A percentile compares a stretch with the other conserved stretches of the same genome.
phyloP scores from a whole-genome alignment of 2,329 filamentous ascomycete species.

The Amauroascus verrucosus region DNA sequence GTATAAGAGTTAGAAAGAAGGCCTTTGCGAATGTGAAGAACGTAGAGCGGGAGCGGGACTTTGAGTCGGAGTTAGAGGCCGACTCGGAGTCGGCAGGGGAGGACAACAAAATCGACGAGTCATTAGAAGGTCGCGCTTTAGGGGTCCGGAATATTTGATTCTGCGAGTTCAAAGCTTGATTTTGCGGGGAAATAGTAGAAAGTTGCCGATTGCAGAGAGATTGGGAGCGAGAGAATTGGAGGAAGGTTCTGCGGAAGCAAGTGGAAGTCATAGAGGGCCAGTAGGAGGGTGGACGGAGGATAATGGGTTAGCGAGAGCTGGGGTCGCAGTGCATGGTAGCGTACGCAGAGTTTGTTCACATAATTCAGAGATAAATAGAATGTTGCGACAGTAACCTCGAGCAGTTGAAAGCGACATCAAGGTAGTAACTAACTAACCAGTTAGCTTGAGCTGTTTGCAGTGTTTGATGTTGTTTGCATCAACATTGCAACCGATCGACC shows the following conservation, averaged over 20 bases:
- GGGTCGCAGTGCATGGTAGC: background rate
- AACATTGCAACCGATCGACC: too few species aligned
- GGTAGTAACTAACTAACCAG: too few species aligned
- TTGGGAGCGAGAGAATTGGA: background rate
- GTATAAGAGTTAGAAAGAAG: constrained; percentile 19
- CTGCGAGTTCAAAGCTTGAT: background rate
- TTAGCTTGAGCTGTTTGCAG: constrained; percentile 13
- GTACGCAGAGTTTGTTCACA: background rate
- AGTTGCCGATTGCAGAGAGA: background rate
- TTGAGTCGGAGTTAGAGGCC: constrained; percentile 12
- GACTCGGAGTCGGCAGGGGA: background rate
- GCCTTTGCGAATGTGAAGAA: constrained; percentile 20
- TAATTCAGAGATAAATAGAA: background rate
- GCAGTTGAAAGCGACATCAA: background rate
- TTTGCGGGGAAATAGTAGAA: background rate
- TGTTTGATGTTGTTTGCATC: constrained; percentile 10
- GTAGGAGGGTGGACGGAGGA: background rate
- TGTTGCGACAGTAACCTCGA: too few species aligned
- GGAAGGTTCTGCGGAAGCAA: background rate
- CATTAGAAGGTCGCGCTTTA: background rate
- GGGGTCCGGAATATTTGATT: background rate
- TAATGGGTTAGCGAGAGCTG: background rate
- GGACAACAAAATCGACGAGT: background rate
- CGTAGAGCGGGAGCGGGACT: constrained; percentile 20
- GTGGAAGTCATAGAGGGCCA: background rate